phyloP scores from a whole-genome alignment of 1,284 basidiomycete genomes.

The Tilletia walkeri region DNA sequence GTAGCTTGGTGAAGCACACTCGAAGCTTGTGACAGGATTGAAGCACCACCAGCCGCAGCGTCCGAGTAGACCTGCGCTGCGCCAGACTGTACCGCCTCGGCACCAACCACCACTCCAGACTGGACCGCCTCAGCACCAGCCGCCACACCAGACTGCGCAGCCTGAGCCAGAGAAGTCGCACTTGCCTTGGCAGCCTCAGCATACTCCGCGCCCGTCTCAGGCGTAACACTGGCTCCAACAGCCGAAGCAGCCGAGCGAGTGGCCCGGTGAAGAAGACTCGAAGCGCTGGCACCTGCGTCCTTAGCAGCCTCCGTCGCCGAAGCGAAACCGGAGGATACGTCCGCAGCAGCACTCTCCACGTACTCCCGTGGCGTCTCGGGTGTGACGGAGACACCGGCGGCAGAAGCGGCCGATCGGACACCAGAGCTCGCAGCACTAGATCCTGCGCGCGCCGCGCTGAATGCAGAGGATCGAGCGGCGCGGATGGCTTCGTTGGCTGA shows the following conservation, averaged over 20 bases:
- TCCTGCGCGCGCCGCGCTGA: constrained; percentile 18
- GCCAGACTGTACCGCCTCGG: not conserved
- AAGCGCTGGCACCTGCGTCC: not conserved
- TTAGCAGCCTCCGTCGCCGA: not conserved
- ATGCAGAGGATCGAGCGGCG: constrained; percentile 23
- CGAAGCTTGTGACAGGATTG: not conserved
- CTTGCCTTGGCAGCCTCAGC: not conserved
- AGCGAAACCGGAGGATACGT: not conserved
- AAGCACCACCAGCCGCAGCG: not conserved
- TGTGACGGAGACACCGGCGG: constrained; percentile 25
- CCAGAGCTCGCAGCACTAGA: constrained; percentile 24
- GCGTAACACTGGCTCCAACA: constrained; percentile 20
- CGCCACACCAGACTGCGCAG: not conserved
- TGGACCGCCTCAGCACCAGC: constrained; percentile 3
- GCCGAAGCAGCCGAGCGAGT: constrained; percentile 24
- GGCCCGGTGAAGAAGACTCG: constrained; percentile 15
- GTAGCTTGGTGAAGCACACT: constrained; percentile 15
- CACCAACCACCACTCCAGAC: not conserved
- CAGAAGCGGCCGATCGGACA: constrained; percentile 25
- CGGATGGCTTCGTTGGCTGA: constrained; percentile 19
- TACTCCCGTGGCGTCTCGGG: constrained; percentile 30
- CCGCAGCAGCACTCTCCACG: constrained; percentile 19
- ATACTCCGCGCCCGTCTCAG: constrained; percentile 18
- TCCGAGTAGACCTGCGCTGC: too few species aligned
- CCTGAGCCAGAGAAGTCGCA: not conserved